Conservation (phyloP, 2,329 filamentous ascomycete species). For the Biscogniauxia mediterranea region DNA sequence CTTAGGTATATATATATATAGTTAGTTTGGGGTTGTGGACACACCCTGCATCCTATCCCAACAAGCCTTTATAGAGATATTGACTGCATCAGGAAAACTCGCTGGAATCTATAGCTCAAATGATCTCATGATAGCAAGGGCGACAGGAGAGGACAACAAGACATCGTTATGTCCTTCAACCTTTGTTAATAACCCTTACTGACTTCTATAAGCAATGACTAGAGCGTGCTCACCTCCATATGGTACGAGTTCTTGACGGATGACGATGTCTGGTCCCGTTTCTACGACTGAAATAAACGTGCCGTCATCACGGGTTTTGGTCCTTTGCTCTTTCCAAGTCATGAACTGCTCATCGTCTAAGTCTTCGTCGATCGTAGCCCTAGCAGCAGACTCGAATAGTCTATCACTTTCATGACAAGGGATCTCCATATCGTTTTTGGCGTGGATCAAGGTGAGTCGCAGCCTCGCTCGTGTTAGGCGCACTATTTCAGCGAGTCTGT, state of each 20-base stretch:
- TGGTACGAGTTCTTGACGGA: slow-evolving; percentile 54
- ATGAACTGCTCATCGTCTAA: slow-evolving; percentile 39
- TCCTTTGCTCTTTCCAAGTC: slow-evolving; percentile 46
- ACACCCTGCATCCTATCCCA: too few relatives aligned
- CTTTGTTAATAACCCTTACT: not conserved
- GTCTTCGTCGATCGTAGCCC: slow-evolving; percentile 42
- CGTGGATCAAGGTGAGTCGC: slow-evolving; percentile 73
- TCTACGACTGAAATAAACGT: slow-evolving; percentile 49
- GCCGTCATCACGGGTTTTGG: slow-evolving; percentile 41
- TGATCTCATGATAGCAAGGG: slow-evolving; percentile 62
- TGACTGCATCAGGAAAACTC: not conserved
- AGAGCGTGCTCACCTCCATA: slow-evolving; percentile 48
- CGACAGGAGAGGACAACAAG: slow-evolving; percentile 62
- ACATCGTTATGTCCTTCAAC: slow-evolving; percentile 66
- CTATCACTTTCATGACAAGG: slow-evolving; percentile 67
- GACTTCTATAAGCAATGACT: not conserved
- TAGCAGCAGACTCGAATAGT: slow-evolving; percentile 60
- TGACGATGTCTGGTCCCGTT: slow-evolving; percentile 43
- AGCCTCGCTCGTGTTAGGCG: slow-evolving; percentile 51
- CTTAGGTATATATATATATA: too few relatives aligned
- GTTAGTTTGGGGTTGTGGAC: too few relatives aligned
- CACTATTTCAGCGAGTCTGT: slow-evolving; percentile 60
- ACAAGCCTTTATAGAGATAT: too few relatives aligned
- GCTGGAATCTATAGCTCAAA: slow-evolving; percentile 45
- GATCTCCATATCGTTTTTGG: slow-evolving; percentile 79